Conservation (phyloP, 2,329 filamentous ascomycete species). For the Aspergillus sp. region DNA sequence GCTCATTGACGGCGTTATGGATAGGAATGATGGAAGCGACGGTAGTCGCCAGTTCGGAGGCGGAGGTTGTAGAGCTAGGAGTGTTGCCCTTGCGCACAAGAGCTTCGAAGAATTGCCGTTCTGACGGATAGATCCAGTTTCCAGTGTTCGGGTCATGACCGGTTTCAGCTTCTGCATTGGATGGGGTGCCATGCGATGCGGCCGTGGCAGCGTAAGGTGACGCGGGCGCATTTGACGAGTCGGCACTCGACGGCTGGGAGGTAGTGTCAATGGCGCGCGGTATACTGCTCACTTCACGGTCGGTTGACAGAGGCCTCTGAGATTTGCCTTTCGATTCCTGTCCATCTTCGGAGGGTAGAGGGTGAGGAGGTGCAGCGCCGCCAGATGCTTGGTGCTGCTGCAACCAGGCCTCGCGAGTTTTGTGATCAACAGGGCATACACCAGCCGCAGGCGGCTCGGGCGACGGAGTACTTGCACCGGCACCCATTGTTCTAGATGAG, state of each 20-base stretch:
- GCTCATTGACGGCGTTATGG: constrained; percentile 97
- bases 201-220: constrained; percentile 35
- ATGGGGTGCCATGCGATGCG: constrained; percentile 48
- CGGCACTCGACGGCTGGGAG: constrained; percentile 22
- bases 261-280: constrained; percentile 58
- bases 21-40: constrained; percentile 94
- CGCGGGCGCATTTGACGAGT: constrained; percentile 27
- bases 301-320: constrained; percentile 58
- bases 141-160: constrained; percentile 69
- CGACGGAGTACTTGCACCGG: constrained; percentile 40
- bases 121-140: constrained; percentile 96
- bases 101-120: constrained; percentile 97
- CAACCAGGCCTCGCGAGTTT: constrained; percentile 86
- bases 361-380: constrained; percentile 35
- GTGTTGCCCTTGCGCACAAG: constrained; percentile 90
- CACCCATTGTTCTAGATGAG: constrained; percentile 32
- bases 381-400: constrained; percentile 48
- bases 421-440: constrained; percentile 86
- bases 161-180: constrained; percentile 78
- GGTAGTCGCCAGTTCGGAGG: constrained; percentile 60
- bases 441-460: constrained; percentile 31
- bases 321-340: constrained; percentile 28
- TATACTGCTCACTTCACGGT: constrained; percentile 78
- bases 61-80: constrained; percentile 51
- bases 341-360: constrained; percentile 29